Conservation (phyloP, 1,284 basidiomycete species). For the Cronartium quercuum region DNA sequence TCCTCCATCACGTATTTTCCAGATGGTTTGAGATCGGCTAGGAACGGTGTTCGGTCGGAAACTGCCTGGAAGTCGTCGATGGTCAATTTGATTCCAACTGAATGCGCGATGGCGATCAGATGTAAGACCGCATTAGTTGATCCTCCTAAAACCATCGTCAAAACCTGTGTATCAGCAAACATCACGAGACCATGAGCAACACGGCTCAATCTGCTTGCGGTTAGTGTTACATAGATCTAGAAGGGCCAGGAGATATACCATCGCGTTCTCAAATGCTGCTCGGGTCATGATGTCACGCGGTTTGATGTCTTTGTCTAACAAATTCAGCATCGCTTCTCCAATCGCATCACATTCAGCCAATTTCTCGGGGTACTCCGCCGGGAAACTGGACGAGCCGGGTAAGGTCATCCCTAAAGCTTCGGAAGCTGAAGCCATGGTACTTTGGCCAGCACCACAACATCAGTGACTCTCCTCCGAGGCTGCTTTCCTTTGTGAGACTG, state of each 20-base stretch:
- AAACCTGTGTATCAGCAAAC: slow-evolving; percentile 40
- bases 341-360: slow-evolving; percentile 75
- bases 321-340: slow-evolving; percentile 69
- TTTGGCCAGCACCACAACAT: slow-evolving; percentile 65
- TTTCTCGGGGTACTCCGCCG: slow-evolving; percentile 64
- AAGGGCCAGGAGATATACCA: slow-evolving; percentile 22
- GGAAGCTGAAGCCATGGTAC: slow-evolving; percentile 88
- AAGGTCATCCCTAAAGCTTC: slow-evolving; percentile 93
- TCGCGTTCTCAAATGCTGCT: slow-evolving; percentile 46
- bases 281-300: slow-evolving; percentile 58
- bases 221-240: slow-evolving; percentile 50
- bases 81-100: slow-evolving; percentile 70
- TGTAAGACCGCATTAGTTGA: slow-evolving; percentile 91
- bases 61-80: slow-evolving; percentile 81
- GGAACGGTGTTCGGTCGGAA: slow-evolving; percentile 75
- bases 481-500: slow-evolving; percentile 47
- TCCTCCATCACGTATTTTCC: slow-evolving; percentile 88
- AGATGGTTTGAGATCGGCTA: slow-evolving; percentile 83
- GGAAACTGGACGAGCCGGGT: slow-evolving; percentile 76
- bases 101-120: slow-evolving; percentile 80
- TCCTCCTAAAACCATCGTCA: slow-evolving; percentile 89
- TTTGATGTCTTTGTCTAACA: slow-evolving; percentile 80
- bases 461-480: slow-evolving; percentile 42
- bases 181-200: slow-evolving; percentile 42
- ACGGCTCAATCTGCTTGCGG: slow-evolving; percentile 43